Conservation (phyloP, 495 filamentous ascomycete species). For the Xanthoparmelia taractica region DNA sequence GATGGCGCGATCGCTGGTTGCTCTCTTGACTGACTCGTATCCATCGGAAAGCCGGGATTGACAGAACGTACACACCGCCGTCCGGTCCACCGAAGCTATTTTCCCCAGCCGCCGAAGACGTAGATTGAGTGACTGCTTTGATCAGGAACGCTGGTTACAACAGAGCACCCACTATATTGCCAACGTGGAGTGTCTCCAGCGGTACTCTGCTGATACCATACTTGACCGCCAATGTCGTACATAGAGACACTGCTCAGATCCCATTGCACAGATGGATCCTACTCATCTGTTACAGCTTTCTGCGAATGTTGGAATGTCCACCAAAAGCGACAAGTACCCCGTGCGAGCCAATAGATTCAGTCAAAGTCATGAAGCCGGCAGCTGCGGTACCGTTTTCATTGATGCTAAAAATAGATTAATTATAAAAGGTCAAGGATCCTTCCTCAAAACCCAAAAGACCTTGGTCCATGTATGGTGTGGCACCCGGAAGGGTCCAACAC, state of each 20-base stretch:
- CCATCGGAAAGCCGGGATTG: slow-evolving; percentile 21
- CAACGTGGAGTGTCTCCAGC: slow-evolving; percentile 18
- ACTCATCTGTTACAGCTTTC: background rate
- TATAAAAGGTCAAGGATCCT: slow-evolving; percentile 5
- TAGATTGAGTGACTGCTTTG: slow-evolving; percentile 23
- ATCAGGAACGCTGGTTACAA: slow-evolving; percentile 17
- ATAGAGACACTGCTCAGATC: slow-evolving; percentile 15
- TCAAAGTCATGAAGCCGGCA: slow-evolving; percentile 14
- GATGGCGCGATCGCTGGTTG: slow-evolving; percentile 8
- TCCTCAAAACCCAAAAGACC: slow-evolving; percentile 17
- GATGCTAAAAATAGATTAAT: slow-evolving; percentile 12
- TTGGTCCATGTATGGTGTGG: slow-evolving; percentile 17
- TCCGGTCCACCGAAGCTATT: slow-evolving; percentile 9
- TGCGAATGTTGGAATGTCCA: slow-evolving; percentile 14
- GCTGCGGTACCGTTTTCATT: slow-evolving; percentile 15
- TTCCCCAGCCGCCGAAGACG: slow-evolving; percentile 21
- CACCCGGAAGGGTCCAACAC: background rate
- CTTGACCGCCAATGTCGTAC: slow-evolving; percentile 15
- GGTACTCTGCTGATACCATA: slow-evolving; percentile 18
- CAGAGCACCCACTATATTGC: slow-evolving; percentile 17
- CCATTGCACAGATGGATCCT: slow-evolving; percentile 13
- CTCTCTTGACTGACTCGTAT: slow-evolving; percentile 21
- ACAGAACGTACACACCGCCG: slow-evolving; percentile 22
- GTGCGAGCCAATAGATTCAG: slow-evolving; percentile 11
- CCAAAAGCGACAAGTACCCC: slow-evolving; percentile 18